Evolutionary conservation across 257 asterid species (phyloP), one percentile per base, ranked within the genome.

Genomic region (Plantago ovata): DNA sequence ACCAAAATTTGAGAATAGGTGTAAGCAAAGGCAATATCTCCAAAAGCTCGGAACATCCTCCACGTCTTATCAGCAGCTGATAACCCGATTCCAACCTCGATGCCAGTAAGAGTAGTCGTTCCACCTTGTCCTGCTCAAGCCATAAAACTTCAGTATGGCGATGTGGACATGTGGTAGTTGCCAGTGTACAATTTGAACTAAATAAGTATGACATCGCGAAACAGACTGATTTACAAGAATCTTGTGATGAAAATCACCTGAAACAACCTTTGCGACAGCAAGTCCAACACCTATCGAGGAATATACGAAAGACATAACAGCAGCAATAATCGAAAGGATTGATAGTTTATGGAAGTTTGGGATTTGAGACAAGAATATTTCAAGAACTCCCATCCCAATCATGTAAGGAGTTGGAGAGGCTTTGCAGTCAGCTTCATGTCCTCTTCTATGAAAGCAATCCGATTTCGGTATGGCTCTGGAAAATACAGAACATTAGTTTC

Each of bases 21-120:
- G 72, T 82, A 85, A 52, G 95, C 86, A 55, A 83, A 82, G 10
- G 89, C 88, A 56, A 83, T 80, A 58, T 83, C 82, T 2, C 95
- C 95, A 15, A 85, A 67, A 38, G 92, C 95, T 59, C 75, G 60
- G 54, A 85, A 83, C 75, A 72, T 62, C 65, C 79, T 82, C 92
- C 92, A 85, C 3, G 75, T 73, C 72, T 78, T 85, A 20, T 80
- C 95, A 14, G 88, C 69, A 59, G 71, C 82, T 3, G 90, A 73
- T 67, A 77, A 5, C 15, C 65, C 56, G 16, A 38, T 16, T 13
- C 87, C 94, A 1, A 82, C 63, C 22, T 70, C 84, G 19, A 70
- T 61, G 7, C 95, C 95, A 0, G 89, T 76, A 12, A 76, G 66
- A 10, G 72, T 69, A 14, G 88, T 85, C 58, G 50, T 76, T 33